These are phyloP conservation scores for Anaeramoeba flamelloides DNA, from an alignment of 78 protist species.

Conservation along the genomic window DNA sequence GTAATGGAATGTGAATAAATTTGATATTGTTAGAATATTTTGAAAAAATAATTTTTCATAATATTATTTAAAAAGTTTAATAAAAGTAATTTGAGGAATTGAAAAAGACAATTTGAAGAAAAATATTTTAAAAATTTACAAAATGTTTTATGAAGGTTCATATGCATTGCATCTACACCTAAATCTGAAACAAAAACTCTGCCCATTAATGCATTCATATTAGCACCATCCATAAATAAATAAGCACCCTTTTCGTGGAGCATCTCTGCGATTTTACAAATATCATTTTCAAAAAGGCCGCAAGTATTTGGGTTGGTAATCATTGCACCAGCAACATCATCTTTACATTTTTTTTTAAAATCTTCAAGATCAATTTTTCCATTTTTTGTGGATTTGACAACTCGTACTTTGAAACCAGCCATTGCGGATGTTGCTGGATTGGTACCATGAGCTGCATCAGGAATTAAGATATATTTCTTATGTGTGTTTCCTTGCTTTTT, in stretches of 20 bases:
- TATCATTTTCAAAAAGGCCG: conserved; percentile 14
- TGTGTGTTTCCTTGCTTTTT: too few species aligned
- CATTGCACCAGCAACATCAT: conserved; percentile 15
- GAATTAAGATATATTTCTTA: too few species aligned
- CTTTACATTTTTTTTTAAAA: background rate
- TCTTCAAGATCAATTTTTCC: conserved; percentile 17
- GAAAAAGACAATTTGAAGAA: too few species aligned
- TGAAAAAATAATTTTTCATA: too few species aligned
- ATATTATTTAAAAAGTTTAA: too few species aligned
- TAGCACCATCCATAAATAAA: conserved; percentile 27
- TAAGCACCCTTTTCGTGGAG: conserved; percentile 22
- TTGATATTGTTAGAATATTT: too few species aligned
- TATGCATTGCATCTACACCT: conserved; percentile 23
- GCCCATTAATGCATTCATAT: conserved; percentile 20
- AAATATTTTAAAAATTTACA: too few species aligned
- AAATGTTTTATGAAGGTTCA: conserved; percentile 25
- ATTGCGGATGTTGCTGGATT: conserved; percentile 19
- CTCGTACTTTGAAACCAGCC: conserved; percentile 1
- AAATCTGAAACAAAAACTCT: background rate
- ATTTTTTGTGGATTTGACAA: background rate
- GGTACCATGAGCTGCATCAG: conserved; percentile 25
- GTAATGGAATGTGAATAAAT: too few species aligned
- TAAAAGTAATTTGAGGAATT: too few species aligned
- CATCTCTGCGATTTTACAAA: conserved; percentile 8
- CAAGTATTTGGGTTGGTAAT: conserved; percentile 20